These are phyloP conservation scores for Pulveroboletus frians DNA, from an alignment of 768 basidiomycete genomes.

Conservation along the genomic window DNA sequence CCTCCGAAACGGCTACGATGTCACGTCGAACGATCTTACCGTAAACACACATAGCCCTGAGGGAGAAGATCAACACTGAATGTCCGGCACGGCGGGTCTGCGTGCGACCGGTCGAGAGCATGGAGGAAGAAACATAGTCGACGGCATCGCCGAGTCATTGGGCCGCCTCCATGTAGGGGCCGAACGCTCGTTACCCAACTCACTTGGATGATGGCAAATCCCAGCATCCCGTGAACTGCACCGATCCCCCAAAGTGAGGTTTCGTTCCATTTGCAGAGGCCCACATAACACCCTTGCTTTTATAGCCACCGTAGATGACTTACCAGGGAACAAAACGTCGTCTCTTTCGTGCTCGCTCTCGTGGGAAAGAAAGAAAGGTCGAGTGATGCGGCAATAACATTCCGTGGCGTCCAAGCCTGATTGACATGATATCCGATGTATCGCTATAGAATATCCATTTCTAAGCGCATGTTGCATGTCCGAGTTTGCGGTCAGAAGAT, in stretches of 20 bases:
- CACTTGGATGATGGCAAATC: conserved; percentile 16
- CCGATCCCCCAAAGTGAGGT: conserved; percentile 7
- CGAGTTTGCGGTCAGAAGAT: conserved; percentile 41
- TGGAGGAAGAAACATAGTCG: conserved; percentile 28
- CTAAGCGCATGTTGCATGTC: conserved; percentile 32
- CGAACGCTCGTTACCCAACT: not conserved
- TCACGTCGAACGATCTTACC: conserved; percentile 33
- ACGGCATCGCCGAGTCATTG: conserved; percentile 19
- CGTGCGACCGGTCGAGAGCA: conserved; percentile 19
- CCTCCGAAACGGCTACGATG: conserved; percentile 33
- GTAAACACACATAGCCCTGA: conserved; percentile 16
- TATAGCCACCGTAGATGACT: conserved; percentile 30
- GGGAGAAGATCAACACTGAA: conserved; percentile 11
- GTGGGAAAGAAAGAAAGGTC: conserved; percentile 32
- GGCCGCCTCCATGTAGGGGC: conserved; percentile 34
- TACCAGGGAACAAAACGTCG: conserved; percentile 39
- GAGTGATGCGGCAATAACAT: not conserved
- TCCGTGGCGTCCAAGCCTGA: not conserved
- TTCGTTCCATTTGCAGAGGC: not conserved
- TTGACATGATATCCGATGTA: not conserved
- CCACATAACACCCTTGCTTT: not conserved
- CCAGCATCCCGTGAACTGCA: conserved; percentile 13
- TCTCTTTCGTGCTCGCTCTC: conserved; percentile 39
- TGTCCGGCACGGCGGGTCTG: conserved; percentile 8
- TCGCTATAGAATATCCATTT: conserved; percentile 25